A percentile compares a stretch with the other conserved stretches of the same genome.
These are phyloP conservation scores for Zasmidium cellare DNA, from an alignment of 2,329 filamentous ascomycete genomes.

Conservation along the genomic window DNA sequence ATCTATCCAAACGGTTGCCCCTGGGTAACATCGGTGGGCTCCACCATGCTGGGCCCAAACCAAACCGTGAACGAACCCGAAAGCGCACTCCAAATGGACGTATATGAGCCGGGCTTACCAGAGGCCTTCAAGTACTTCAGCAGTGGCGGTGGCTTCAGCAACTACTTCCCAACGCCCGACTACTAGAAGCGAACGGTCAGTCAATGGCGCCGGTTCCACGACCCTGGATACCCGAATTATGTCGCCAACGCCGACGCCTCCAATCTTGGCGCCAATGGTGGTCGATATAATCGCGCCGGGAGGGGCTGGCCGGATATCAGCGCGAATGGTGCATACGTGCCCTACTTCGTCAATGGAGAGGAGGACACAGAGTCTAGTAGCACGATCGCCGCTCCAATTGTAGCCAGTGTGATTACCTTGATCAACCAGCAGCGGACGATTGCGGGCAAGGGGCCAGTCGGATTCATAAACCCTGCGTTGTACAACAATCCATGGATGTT, in stretches of 20 bases:
- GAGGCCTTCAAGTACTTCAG: conserved; percentile 23
- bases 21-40: conserved; percentile 42
- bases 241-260: conserved; percentile 17
- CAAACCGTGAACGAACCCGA: conserved; percentile 29
- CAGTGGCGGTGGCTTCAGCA: conserved; percentile 29
- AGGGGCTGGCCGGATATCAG: conserved; percentile 39
- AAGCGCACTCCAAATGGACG: conserved; percentile 14
- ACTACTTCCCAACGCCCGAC: conserved; percentile 30
- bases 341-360: conserved; percentile 39
- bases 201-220: conserved; percentile 32
- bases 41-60: conserved; percentile 38
- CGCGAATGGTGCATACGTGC: conserved; percentile 44
- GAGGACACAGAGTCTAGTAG: conserved; percentile 30
- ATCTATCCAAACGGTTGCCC: conserved; percentile 27
- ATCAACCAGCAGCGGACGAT: conserved; percentile 29
- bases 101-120: conserved; percentile 39
- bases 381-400: conserved; percentile 25
- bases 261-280: conserved; percentile 22
- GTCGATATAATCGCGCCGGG: conserved; percentile 33
- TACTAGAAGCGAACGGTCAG: conserved; percentile 47
- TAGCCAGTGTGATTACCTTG: conserved; percentile 28
- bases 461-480: conserved; percentile 36
- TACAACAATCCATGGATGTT: conserved; percentile 21
- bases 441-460: conserved; percentile 27
- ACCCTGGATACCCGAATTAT: conserved; percentile 27